Evolutionary conservation across 2,329 filamentous ascomycete species (phyloP), one percentile per base, ranked within the genome.

Genomic region (Colletotrichum lupini): DNA sequence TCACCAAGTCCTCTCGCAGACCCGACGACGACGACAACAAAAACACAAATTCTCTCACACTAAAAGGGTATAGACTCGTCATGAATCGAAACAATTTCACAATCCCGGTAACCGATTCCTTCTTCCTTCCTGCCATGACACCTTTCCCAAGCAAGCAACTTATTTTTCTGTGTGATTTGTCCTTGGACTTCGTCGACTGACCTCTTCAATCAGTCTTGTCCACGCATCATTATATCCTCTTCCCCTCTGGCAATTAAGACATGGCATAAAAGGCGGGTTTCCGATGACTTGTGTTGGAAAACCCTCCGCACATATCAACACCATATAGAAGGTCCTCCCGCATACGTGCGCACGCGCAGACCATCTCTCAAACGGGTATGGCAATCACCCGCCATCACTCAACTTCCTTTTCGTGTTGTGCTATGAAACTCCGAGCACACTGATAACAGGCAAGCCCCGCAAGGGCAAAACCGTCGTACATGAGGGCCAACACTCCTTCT

Each of bases 21-120:
- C 30, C 58, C 11, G 24, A 30, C 49, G 24, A 30, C 49, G 53
- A 53, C 6, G 24, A 30, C 49, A 55, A 53, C 11, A 53, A 52
- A 52, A 63, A 72, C 61, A 67, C 57, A 8, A 8, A 16, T 30
- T 67, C 68, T 74, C 42, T 69, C 67, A 72, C 70, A 71, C 30
- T 64, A 67, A 46, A 46, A 74, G 75, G 75, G 74, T 76, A 76
- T 76, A 76, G 74, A 73, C 67, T 74, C 53, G 60, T 67, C 59
- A 72, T 69, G 60, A 75, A 75, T 75, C 61, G 59, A 75, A 63
- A 61, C 71, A 53, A 26, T 67, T 65, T 46, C 67, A 55, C 9
- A 46, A 35, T 35, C 30, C 65, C 46, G 16, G 28, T 26, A 49
- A 56, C 24, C 63, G 52, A 52, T 46, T 37, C 58, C 30, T n/a